Evolutionary conservation across 2,329 filamentous ascomycete species (phyloP), one percentile per base, ranked within the genome.

Genomic region (Davidsoniella australis): DNA sequence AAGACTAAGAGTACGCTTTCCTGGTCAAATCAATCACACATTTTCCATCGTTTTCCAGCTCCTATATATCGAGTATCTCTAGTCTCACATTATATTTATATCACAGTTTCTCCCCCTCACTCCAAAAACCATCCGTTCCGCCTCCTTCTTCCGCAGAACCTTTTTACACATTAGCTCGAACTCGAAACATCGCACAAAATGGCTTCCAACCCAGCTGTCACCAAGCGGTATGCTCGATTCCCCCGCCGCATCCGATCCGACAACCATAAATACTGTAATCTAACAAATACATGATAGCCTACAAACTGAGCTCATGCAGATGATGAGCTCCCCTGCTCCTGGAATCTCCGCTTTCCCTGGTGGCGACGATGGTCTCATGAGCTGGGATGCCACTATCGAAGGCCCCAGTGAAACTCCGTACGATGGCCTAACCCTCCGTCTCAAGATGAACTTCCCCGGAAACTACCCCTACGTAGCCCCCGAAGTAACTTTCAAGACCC

Each of bases 231-330:
- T 47, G 66, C 24, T 39, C 46, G 43, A 6, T 41, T 18, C 40
- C 41, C 55, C 58, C 41, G 24, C 44, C 46, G 41, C 20, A 6
- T 14, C 8, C 20, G 7, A 26, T 38, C 26, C 37, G 36, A 26
- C 49, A 54, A 36, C 53, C 51, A 20, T 33, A 20, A 18, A 26
- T 10, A 14, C 20, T 10, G 26, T 8, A 45, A n/a, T 24, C 36
- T 17, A 4, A 12, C 42, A 10, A 3, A 17, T 26, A 61, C 10
- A 23, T 14, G 16, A 8, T 17, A 96, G 91, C 59, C 74, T 98
- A 51, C 91, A 98, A 67, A 93, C 88, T 45, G 91, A 98, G 67
- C 75, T 98, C 57, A 96, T 98, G 89, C 82, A 91, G 64, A 79
- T 98, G 58, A 96, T 98, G 91, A 88, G 87, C 58, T 88, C 88